phyloP scores from a whole-genome alignment of 768 basidiomycete species.

The Tricholoma sp. region DNA sequence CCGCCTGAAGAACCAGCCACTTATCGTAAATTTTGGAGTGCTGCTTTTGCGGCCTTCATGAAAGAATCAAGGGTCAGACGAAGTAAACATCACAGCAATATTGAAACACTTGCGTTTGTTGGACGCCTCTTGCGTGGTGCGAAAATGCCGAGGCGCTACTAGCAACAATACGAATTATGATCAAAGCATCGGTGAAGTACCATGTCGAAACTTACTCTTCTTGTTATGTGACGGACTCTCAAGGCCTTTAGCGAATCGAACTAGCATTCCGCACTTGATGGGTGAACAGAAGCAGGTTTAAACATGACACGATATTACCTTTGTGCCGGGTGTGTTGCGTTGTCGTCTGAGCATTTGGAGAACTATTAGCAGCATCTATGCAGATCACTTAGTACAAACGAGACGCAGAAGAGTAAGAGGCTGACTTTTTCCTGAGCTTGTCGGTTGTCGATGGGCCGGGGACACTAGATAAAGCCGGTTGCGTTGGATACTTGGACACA shows the following conservation, averaged over 20 bases:
- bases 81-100: neutral
- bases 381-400: neutral
- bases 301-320: neutral
- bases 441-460: neutral
- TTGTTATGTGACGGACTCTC: neutral
- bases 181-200: neutral
- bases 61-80: neutral
- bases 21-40: neutral
- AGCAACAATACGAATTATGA: neutral
- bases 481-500: neutral
- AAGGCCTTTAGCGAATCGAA: neutral
- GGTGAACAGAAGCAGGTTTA: neutral
- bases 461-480: neutral
- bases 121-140: neutral
- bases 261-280: neutral
- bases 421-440: neutral
- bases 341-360: neutral
- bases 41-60: neutral
- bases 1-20: neutral
- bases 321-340: neutral
- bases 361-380: neutral
- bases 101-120: neutral
- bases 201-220: neutral
- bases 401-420: neutral
- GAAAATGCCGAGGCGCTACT: neutral